Conservation (phyloP, 2,329 filamentous ascomycete genomes). For the Ascochyta fabae region DNA sequence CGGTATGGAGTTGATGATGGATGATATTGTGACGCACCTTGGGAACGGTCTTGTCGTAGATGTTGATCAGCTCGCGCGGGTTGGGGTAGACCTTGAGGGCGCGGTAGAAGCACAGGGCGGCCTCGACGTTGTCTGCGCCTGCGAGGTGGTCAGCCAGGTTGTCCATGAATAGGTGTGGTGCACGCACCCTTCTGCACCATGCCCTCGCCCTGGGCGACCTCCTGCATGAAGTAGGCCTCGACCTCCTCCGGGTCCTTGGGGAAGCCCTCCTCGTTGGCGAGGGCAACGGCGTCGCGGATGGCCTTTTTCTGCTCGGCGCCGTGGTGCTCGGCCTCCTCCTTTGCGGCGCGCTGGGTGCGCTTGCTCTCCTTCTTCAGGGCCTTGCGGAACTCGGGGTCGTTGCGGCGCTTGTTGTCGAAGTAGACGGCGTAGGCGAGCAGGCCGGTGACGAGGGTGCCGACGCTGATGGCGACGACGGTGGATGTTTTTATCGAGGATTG, state of each 20-base stretch:
- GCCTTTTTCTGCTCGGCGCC: constrained; percentile 71
- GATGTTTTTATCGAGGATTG: constrained; percentile 59
- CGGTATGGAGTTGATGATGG: not conserved
- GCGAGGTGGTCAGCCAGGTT: constrained; percentile 22
- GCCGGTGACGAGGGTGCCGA: constrained; percentile 65
- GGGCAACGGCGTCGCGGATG: constrained; percentile 77
- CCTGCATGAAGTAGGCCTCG: constrained; percentile 95
- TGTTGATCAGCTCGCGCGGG: constrained; percentile 88
- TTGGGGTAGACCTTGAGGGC: constrained; percentile 98
- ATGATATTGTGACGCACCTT: constrained; percentile 67
- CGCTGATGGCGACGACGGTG: constrained; percentile 64
- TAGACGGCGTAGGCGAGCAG: constrained; percentile 69
- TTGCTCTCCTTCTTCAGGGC: constrained; percentile 76
- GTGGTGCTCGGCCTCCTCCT: constrained; percentile 72
- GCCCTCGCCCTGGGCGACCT: constrained; percentile 86
- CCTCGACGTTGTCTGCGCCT: constrained; percentile 77
- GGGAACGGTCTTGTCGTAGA: constrained; percentile 98
- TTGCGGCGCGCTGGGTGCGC: constrained; percentile 71
- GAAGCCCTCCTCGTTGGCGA: constrained; percentile 90
- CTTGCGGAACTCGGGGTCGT: constrained; percentile 68
- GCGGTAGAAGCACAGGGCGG: constrained; percentile 96
- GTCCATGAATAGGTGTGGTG: not conserved
- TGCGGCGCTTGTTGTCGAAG: constrained; percentile 70
- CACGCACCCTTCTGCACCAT: constrained; percentile 78
- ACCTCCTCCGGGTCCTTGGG: constrained; percentile 89